phyloP scores from a whole-genome alignment of 441 rosid genomes.

The Erodium chrysanthum region DNA sequence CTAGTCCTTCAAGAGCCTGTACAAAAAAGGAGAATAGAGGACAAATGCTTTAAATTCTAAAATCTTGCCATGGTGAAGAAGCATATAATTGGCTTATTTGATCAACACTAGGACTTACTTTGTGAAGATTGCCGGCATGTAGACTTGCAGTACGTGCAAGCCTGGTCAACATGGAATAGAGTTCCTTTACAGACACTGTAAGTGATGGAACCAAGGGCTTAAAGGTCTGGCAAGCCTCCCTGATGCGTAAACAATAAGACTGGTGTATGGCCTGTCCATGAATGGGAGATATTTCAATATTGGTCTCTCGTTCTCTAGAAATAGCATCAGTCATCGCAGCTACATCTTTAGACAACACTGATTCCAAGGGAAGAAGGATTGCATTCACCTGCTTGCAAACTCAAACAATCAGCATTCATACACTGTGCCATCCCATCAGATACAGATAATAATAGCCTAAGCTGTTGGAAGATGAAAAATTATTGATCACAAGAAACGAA shows the following conservation, averaged over 20 bases:
- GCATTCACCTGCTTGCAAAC: constrained; percentile 55
- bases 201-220: constrained; percentile 57
- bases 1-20: constrained; percentile 74
- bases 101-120: constrained; percentile 33
- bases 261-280: constrained; percentile 94
- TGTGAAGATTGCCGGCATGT: constrained; percentile 82
- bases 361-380: constrained; percentile 71
- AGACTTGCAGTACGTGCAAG: constrained; percentile 86
- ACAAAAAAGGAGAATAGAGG: constrained; percentile 10
- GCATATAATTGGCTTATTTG: constrained; percentile 14
- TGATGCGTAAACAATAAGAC: constrained; percentile 62
- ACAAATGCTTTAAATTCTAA: background rate
- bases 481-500: constrained; percentile 5
- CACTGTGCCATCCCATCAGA: background rate
- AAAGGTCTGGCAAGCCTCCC: constrained; percentile 66
- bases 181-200: constrained; percentile 48
- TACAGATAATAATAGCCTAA: too few species aligned
- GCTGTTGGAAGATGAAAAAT: too few species aligned
- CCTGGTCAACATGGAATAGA: constrained; percentile 53
- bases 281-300: constrained; percentile 69
- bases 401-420: constrained; percentile 18
- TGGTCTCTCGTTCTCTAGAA: constrained; percentile 61
- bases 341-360: constrained; percentile 74
- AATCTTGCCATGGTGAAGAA: constrained; percentile 5
- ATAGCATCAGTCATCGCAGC: constrained; percentile 83